Evolutionary conservation across 2,329 filamentous ascomycete genomes (phyloP), one percentile per base, ranked within the genome.

Genomic region (Fusarium temperatum): DNA sequence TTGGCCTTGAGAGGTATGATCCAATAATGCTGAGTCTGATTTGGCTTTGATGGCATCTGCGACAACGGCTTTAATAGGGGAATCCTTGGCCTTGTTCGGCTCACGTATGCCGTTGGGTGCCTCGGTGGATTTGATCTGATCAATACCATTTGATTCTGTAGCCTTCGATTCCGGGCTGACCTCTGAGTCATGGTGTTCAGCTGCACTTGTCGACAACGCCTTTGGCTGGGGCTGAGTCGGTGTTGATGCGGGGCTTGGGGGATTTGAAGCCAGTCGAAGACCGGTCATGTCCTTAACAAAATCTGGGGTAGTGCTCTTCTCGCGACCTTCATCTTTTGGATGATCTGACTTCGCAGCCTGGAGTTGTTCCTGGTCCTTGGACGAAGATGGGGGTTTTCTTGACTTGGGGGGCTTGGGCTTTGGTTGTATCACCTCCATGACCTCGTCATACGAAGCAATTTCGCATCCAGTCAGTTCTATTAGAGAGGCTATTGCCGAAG

Each of bases 381-480:
- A 55, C 30, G 70, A 41, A 42, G 68, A 41, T 13, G 63, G 32
- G 24, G 63, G 47, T 35, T 57, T 48, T 53, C 70, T 69, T 41
- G 47, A 30, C 51, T 63, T 74, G 3, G 35, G 24, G 14, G 71
- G 47, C 61, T 71, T 74, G 22, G 72, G 48, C 45, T 75, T 64
- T 17, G 78, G 70, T 53, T 72, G 72, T 32, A 80, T 71, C 12
- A 54, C 74, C 45, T 79, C 79, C 8, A 91, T 83, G n/a, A 95
- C 84, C 38, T 91, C 88, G 28, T 86, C 83, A 30, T 89, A 89
- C 5, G 87, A 87, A 35, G 91, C 85, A 6, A 92, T 85, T 51
- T 90, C 89, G 53, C 93, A 94, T 36, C 93, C 94, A 68, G 95
- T 93, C 58, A 94, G 89, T 47, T 94, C 90, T 5, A 89, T 87